These are phyloP conservation scores for Sporisorium graminicola DNA, from an alignment of 1,284 basidiomycete species.

Conservation along the genomic window DNA sequence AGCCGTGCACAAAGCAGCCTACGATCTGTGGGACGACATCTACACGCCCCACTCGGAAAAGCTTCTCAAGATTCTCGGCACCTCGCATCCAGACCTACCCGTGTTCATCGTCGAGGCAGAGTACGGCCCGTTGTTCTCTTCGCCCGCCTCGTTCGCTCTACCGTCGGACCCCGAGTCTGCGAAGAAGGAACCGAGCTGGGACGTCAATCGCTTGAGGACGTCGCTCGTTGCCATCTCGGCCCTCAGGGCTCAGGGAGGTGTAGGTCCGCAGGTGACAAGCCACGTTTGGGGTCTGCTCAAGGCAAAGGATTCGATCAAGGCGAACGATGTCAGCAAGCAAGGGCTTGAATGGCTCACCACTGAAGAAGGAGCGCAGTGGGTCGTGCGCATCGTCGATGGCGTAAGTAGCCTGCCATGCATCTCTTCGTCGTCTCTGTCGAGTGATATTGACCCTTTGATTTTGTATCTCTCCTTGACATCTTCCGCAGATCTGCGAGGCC, in stretches of 20 bases:
- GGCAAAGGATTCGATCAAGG: constrained; percentile 71
- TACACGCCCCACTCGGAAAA: constrained; percentile 90
- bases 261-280: constrained; percentile 89
- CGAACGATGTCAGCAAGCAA: constrained; percentile 72
- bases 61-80: constrained; percentile 86
- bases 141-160: constrained; percentile 73
- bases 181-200: constrained; percentile 69
- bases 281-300: constrained; percentile 95
- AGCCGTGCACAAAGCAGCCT: constrained; percentile 54
- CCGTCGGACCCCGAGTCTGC: constrained; percentile 27
- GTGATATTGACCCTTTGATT: not conserved
- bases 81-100: constrained; percentile 77
- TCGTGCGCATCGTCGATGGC: constrained; percentile 83
- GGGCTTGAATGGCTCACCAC: constrained; percentile 83
- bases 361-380: constrained; percentile 93
- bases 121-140: constrained; percentile 88
- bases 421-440: not conserved
- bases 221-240: constrained; percentile 91
- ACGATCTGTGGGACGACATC: constrained; percentile 82
- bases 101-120: constrained; percentile 89
- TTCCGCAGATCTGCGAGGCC: constrained; percentile 48
- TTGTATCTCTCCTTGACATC: not conserved
- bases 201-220: constrained; percentile 86
- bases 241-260: constrained; percentile 84
- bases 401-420: constrained; percentile 24